Evolutionary conservation across 2,329 filamentous ascomycete genomes (phyloP).

Genomic region (Colletotrichum sp.): DNA sequence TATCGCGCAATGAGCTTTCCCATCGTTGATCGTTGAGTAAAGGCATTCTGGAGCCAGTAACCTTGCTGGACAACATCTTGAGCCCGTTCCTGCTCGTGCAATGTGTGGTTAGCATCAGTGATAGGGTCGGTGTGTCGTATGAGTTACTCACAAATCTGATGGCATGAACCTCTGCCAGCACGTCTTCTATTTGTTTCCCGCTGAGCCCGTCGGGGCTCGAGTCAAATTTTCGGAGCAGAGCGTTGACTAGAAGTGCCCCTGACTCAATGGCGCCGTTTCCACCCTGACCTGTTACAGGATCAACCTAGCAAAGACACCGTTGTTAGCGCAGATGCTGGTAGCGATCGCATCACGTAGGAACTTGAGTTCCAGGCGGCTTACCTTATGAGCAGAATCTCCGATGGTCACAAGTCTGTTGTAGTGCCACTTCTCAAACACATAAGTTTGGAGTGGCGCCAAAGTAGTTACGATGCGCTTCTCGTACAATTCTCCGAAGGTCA

Average conservation of each 20-base stretch:
- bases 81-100: neutral
- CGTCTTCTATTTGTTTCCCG: neutral
- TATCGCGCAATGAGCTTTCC: neutral
- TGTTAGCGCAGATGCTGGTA: neutral
- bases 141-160: neutral
- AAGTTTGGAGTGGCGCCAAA: conserved; percentile 31
- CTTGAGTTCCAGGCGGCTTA: neutral
- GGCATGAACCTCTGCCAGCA: neutral
- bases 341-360: accelerated
- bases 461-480: conserved; percentile 30
- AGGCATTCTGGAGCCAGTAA: neutral
- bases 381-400: conserved; percentile 48
- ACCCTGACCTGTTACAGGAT: conserved; percentile 28
- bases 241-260: conserved; percentile 25
- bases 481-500: conserved; percentile 34
- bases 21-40: neutral
- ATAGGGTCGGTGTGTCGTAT: neutral
- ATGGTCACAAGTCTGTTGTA: conserved; percentile 42
- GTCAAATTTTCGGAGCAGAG: neutral
- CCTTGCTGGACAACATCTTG: neutral
- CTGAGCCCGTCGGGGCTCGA: neutral
- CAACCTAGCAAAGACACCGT: neutral
- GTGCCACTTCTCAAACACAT: conserved; percentile 41
- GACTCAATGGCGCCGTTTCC: conserved; percentile 30
- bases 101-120: neutral